Conservation (phyloP, 805 yeast species). For the Clavispora vitiphila region DNA sequence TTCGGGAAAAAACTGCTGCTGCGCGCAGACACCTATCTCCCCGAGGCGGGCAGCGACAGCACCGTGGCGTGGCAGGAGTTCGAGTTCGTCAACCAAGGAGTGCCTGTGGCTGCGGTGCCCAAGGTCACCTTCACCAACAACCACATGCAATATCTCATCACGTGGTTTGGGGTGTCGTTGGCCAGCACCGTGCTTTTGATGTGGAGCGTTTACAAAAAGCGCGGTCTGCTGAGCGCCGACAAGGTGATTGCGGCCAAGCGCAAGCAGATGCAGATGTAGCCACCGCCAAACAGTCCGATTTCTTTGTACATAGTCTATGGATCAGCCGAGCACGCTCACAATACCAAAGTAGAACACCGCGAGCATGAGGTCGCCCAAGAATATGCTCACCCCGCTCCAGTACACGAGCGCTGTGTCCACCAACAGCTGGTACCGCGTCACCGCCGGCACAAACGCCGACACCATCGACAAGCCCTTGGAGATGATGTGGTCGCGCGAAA, state of each 20-base stretch:
- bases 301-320: conserved; percentile 1
- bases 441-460: conserved; percentile 31
- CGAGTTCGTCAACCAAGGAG: conserved; percentile 72
- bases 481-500: conserved; percentile 23
- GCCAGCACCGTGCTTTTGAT: conserved; percentile 64
- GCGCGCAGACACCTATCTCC: conserved; percentile 15
- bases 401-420: conserved; percentile 27
- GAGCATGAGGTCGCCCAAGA: conserved; percentile 33
- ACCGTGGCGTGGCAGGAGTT: conserved; percentile 38
- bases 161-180: conserved; percentile 89
- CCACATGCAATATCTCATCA: conserved; percentile 85
- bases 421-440: conserved; percentile 23
- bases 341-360: conserved; percentile 36
- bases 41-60: conserved; percentile 21
- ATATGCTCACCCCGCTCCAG: conserved; percentile 33
- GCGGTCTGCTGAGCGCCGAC: conserved; percentile 32
- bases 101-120: conserved; percentile 85
- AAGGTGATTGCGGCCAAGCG: conserved; percentile 36
- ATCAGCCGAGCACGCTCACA: conserved; percentile 16
- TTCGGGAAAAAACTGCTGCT: conserved; percentile 8
- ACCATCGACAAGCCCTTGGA: conserved; percentile 28
- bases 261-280: conserved; percentile 26
- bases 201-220: conserved; percentile 27
- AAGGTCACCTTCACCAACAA: conserved; percentile 78
- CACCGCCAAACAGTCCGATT: neutral